Percentiles rank a stretch among this genome's conserved stretches.
These are phyloP conservation scores for Cyberlindnera meyerae DNA, from an alignment of 805 yeast species.

Conservation along the genomic window DNA sequence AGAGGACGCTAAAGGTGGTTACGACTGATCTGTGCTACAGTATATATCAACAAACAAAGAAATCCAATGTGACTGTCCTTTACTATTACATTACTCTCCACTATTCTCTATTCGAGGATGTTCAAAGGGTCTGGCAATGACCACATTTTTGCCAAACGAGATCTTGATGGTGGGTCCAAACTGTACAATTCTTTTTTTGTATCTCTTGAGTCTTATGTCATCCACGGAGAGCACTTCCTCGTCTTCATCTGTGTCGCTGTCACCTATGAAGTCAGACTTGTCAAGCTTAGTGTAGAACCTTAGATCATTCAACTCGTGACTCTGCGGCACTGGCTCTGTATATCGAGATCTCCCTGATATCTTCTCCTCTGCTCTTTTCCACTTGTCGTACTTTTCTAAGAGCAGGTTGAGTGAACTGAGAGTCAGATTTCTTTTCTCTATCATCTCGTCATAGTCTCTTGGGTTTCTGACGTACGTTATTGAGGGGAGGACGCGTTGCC, in stretches of 20 bases:
- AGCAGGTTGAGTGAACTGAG: constrained; percentile 36
- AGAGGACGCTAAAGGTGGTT: constrained; percentile 38
- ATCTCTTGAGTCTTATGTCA: constrained; percentile 17
- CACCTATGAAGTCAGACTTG: constrained; percentile 20
- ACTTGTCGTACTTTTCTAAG: constrained; percentile 19
- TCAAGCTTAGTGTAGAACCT: constrained; percentile 18
- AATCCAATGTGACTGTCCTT: too few species aligned
- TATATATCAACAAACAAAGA: too few species aligned
- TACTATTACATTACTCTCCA: too few species aligned
- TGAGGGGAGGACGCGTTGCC: constrained; percentile 40
- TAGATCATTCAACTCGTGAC: constrained; percentile 10
- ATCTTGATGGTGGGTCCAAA: constrained; percentile 25
- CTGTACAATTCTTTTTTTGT: constrained; percentile 4
- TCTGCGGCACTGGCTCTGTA: neutral
- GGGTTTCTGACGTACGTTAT: constrained; percentile 48
- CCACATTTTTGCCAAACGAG: constrained; percentile 17
- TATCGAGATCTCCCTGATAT: constrained; percentile 13
- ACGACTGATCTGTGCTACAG: too few species aligned
- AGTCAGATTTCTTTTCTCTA: constrained; percentile 47
- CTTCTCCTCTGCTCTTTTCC: constrained; percentile 22
- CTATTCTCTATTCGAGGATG: constrained; percentile 21
- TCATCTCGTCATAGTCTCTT: constrained; percentile 43
- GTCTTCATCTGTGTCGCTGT: constrained; percentile 27
- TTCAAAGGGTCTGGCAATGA: constrained; percentile 26
- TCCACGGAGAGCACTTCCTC: constrained; percentile 17